A percentile compares a stretch with the other conserved stretches of the same genome.
Conservation (phyloP, 2,329 filamentous ascomycete species). For the Akanthomyces uredinophilus region DNA sequence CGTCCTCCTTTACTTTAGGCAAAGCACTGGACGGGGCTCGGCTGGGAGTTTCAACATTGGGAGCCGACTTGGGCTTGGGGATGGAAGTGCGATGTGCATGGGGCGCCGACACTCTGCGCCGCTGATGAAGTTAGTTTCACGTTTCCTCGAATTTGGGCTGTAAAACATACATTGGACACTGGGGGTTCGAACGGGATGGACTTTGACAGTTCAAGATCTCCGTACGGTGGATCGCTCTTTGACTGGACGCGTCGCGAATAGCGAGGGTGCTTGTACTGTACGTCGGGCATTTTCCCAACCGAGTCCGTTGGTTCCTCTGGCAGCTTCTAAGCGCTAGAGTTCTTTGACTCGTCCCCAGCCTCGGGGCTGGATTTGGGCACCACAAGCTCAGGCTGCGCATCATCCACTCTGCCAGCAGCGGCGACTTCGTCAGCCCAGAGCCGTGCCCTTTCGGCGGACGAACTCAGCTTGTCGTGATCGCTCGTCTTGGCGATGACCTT, state of each 20-base stretch:
- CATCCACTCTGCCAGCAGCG: slow-evolving; percentile 22
- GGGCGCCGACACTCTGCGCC: slow-evolving; percentile 12
- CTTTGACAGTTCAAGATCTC: slow-evolving; percentile 18
- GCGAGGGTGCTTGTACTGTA: slow-evolving; percentile 29
- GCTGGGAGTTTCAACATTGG: neutral
- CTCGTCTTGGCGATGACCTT: neutral
- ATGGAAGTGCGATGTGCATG: neutral
- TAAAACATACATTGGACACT: slow-evolving; percentile 5
- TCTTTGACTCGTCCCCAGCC: neutral
- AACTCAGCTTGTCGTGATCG: slow-evolving; percentile 7
- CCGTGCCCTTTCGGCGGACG: slow-evolving; percentile 12
- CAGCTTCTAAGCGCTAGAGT: slow-evolving; percentile 19
- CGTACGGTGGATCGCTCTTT: slow-evolving; percentile 40
- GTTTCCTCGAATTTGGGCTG: no score
- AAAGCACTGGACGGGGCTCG: neutral
- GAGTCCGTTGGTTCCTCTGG: slow-evolving; percentile 19
- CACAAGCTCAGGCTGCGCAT: neutral
- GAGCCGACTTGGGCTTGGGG: neutral
- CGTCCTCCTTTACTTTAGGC: neutral
- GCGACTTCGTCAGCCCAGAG: slow-evolving; percentile 29
- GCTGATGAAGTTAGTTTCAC: neutral
- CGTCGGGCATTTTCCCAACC: slow-evolving; percentile 17
- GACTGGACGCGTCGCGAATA: slow-evolving; percentile 44
- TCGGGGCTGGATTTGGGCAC: neutral
- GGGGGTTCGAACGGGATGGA: neutral